phyloP scores from a whole-genome alignment of 148 eudicot species.

The Rhododendron henanense region DNA sequence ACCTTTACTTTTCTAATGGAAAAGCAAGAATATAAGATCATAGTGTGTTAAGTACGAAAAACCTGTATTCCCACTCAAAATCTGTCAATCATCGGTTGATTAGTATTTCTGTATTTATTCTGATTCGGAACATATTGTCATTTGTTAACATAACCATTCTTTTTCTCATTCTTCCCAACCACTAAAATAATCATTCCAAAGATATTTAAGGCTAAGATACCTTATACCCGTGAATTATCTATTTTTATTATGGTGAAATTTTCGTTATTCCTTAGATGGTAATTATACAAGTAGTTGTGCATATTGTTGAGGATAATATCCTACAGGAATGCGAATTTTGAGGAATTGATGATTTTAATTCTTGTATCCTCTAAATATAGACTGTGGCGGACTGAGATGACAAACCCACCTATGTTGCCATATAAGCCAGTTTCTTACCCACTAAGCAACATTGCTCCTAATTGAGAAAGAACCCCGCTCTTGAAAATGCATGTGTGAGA shows the following conservation, averaged over 20 bases:
- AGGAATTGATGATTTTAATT: not conserved
- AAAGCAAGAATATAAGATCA: not conserved
- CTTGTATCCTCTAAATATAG: not conserved
- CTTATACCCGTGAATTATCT: not conserved
- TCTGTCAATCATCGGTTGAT: not conserved
- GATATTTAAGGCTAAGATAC: not conserved
- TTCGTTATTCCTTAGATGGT: not conserved
- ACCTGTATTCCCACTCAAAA: not conserved
- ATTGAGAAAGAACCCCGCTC: not conserved
- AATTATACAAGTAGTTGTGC: not conserved
- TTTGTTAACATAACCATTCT: not conserved
- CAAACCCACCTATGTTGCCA: not conserved
- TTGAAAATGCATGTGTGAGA: not conserved
- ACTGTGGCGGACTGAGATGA: not conserved
- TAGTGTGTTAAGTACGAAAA: not conserved
- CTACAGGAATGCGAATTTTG: not conserved
- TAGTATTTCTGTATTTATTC: too few relatives aligned
- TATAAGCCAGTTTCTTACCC: not conserved
- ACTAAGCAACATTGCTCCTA: not conserved
- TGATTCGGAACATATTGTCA: too few relatives aligned
- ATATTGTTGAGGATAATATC: not conserved
- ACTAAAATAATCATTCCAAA: not conserved
- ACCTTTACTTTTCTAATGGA: not conserved
- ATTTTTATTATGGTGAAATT: not conserved
- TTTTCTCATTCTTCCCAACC: not conserved